Evolutionary conservation across 1,284 basidiomycete genomes (phyloP).

Genomic region (Melampsora americana): DNA sequence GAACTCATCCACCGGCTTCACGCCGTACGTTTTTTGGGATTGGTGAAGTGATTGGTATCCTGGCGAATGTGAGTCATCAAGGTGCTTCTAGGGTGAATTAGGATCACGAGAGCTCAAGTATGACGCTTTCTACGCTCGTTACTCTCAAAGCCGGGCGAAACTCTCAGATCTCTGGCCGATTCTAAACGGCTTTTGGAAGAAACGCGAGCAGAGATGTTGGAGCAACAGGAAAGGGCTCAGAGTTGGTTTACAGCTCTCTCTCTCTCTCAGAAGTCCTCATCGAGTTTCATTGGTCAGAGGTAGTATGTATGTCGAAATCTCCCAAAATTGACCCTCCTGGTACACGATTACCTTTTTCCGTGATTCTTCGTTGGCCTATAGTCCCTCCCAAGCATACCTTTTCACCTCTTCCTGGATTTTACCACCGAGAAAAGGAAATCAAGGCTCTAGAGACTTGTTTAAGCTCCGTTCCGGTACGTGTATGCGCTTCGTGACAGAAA

Average conservation of each 20-base stretch:
- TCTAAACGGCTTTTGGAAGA: conserved; percentile 70
- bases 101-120: background rate
- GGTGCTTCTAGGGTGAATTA: background rate
- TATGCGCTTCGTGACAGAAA: background rate
- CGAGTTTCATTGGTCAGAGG: background rate
- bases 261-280: conserved; percentile 65
- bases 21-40: conserved; percentile 65
- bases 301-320: background rate
- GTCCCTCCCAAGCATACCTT: conserved; percentile 68
- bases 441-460: conserved; percentile 64
- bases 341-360: background rate
- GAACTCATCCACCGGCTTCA: background rate
- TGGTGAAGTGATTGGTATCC: conserved; percentile 69
- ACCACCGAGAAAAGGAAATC: conserved; percentile 65
- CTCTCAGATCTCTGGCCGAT: conserved; percentile 71
- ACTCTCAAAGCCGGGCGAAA: conserved; percentile 62
- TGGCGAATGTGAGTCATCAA: conserved; percentile 61
- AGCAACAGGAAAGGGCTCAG: conserved; percentile 57
- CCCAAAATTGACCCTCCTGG: background rate
- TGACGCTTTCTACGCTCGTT: background rate
- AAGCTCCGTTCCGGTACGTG: conserved; percentile 52
- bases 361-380: background rate
- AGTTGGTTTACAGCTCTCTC: conserved; percentile 49
- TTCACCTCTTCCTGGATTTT: conserved; percentile 68
- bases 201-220: conserved; percentile 67